Evolutionary conservation across 1,284 basidiomycete genomes (phyloP), one percentile per base, ranked within the genome.

Genomic region (Marasmius tenuissimus): DNA sequence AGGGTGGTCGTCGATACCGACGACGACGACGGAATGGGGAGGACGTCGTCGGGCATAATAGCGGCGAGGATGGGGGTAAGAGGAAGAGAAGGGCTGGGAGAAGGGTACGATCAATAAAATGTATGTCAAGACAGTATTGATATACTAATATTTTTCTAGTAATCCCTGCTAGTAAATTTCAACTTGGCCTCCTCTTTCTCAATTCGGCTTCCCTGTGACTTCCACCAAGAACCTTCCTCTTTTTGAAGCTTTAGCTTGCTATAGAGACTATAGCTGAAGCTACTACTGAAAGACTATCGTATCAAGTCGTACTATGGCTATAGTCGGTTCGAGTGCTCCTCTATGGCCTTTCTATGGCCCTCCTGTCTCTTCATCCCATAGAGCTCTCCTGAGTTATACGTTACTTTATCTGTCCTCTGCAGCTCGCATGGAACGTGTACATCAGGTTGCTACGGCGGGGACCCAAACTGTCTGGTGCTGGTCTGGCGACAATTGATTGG

Each of bases 1-100:
- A 80, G 74, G 66, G 78, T 76, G 58, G 77, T 67, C 45, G 79
- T 55, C 33, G 62, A 55, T 22, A 56, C 66, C 61, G 75, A 67
- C 16, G 45, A 54, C 16, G 52, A 54, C 4, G 52, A 54, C 5
- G 33, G 34, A 14, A 37, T n/a, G 52, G 52, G 52, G 50, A 74
- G 62, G 65, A 68, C 66, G 66, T 79, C 81, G 76, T 85, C 84
- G 66, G 83, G 72, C 83, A 85, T 85, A 71, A 65, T 70, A 34
- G 34, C 49, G 45, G 42, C 52, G 18, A 56, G 59, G 52, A 58
- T 50, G 55, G 52, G 35, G 57, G 62, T 57, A 58, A 61, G 54
- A 56, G 60, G 60, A 60, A n/a, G 16, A 47, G 45, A 47, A 20
- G 45, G 16, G 45, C 20, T 47, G 45, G 57, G 50, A 10, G 63